Conservation (phyloP, 176 grass and related monocot species). For the Carex scoparia region DNA sequence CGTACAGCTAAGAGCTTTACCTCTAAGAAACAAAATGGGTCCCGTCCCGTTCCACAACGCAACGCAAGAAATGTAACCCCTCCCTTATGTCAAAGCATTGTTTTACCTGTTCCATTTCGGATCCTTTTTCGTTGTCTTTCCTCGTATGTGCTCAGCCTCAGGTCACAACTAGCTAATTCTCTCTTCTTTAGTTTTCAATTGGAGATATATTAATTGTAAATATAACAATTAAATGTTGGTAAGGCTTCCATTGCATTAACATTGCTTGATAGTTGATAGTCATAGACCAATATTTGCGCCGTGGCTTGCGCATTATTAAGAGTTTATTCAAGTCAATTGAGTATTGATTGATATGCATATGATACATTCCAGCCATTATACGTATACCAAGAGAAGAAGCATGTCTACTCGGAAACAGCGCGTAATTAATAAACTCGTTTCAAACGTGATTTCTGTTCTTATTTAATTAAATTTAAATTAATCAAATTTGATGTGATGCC, state of each 20-base stretch:
- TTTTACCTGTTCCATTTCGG: conserved; percentile 11
- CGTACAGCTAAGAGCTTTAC: neutral
- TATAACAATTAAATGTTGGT: no score
- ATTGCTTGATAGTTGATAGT: neutral
- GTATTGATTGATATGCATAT: neutral
- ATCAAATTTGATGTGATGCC: neutral
- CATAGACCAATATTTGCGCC: neutral
- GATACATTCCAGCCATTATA: conserved; percentile 15
- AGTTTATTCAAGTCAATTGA: conserved; percentile 1
- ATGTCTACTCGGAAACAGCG: neutral
- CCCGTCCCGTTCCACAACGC: neutral
- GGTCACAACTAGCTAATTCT: neutral
- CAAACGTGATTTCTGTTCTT: neutral
- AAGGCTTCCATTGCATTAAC: neutral
- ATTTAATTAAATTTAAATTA: neutral
- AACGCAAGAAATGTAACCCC: neutral
- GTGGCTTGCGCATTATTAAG: neutral
- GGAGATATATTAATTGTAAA: neutral
- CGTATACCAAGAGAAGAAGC: neutral
- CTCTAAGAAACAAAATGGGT: conserved; percentile 22
- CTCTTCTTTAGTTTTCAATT: neutral
- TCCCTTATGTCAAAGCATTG: neutral
- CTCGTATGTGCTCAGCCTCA: neutral
- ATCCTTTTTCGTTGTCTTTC: neutral
- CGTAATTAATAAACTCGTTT: neutral